Percentiles rank a stretch among this genome's conserved stretches.
phyloP scores from a whole-genome alignment of 164 flowering plant species.

The Chimonanthus salicifolius region DNA sequence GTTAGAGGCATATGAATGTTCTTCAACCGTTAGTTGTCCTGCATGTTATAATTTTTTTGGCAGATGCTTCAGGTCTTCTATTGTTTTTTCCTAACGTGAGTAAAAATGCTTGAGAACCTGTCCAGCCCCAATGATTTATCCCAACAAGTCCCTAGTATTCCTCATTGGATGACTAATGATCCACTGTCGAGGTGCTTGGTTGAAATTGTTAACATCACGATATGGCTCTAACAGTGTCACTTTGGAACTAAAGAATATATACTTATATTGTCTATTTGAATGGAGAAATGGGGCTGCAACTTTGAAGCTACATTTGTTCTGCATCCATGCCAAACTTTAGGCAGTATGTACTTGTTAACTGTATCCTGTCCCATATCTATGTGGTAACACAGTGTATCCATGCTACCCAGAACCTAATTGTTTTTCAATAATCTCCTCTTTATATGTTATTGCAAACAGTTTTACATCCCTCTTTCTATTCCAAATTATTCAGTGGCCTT shows the following conservation, averaged over 20 bases:
- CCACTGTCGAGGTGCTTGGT: neutral
- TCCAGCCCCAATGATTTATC: neutral
- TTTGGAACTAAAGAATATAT: neutral
- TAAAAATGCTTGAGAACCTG: too few relatives aligned
- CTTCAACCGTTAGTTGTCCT: too few relatives aligned
- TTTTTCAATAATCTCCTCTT: neutral
- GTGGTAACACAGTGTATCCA: too few relatives aligned
- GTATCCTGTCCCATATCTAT: neutral
- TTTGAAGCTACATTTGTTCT: neutral
- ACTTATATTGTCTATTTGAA: neutral
- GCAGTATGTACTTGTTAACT: neutral
- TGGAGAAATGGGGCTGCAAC: neutral
- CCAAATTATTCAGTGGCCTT: neutral
- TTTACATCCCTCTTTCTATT: neutral
- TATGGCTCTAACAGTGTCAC: neutral
- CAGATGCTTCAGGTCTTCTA: too few relatives aligned
- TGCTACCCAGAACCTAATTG: too few relatives aligned
- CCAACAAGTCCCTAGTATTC: neutral
- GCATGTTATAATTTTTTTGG: too few relatives aligned
- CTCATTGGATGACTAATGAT: neutral
- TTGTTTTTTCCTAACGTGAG: too few relatives aligned
- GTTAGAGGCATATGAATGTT: too few relatives aligned
- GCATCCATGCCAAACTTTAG: neutral
- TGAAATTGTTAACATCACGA: neutral
- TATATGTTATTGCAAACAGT: neutral